These are phyloP conservation scores for Aspergillus sparsus DNA, from an alignment of 495 filamentous ascomycete genomes.

Conservation along the genomic window DNA sequence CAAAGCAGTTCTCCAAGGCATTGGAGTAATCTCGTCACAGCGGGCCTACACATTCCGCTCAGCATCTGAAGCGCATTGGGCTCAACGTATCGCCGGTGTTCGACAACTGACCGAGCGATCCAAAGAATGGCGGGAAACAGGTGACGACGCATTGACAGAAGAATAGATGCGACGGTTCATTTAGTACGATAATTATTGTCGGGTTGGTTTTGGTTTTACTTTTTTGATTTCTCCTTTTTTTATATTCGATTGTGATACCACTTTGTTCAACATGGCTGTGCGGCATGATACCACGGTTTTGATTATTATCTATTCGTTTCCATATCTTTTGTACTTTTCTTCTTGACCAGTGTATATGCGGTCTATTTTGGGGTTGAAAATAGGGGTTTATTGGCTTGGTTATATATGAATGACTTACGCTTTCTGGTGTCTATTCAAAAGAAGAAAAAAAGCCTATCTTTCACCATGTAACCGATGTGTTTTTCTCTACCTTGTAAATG, in stretches of 20 bases:
- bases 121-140: conserved; percentile 83
- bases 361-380: not conserved
- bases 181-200: conserved; percentile 16
- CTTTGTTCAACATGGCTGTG: conserved; percentile 47
- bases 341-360: conserved; percentile 8
- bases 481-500: not conserved
- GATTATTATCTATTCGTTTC: conserved; percentile 29
- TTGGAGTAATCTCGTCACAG: conserved; percentile 94
- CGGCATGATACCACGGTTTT: conserved; percentile 46
- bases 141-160: conserved; percentile 82
- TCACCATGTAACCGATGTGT: not conserved
- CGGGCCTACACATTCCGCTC: conserved; percentile 93
- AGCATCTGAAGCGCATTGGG: conserved; percentile 81
- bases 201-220: conserved; percentile 3
- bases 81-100: conserved; percentile 73
- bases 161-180: conserved; percentile 48
- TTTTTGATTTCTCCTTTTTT: conserved; percentile 17
- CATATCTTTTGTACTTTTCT: conserved; percentile 15
- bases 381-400: not conserved
- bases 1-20: conserved; percentile 94
- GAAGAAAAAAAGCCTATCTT: not conserved
- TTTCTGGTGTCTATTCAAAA: not conserved
- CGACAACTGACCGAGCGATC: conserved; percentile 75
- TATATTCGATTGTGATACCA: conserved; percentile 44
- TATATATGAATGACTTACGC: conserved; percentile 16